Conservation (phyloP, 2,329 filamentous ascomycete genomes). For the Pseudocercospora musae region DNA sequence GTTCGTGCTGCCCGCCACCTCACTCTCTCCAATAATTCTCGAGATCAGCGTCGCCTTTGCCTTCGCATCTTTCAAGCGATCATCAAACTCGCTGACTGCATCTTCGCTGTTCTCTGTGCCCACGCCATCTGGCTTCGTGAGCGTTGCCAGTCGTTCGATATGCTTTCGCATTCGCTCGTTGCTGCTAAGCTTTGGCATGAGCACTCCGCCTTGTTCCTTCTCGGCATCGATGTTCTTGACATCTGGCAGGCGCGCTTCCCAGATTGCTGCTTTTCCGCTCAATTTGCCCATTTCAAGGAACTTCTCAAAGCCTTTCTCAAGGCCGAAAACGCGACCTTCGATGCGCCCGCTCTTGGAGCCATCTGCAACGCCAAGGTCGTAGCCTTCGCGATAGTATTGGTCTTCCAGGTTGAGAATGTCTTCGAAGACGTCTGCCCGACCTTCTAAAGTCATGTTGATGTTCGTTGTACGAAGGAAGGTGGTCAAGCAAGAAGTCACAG, state of each 20-base stretch:
- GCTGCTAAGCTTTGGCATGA: slow-evolving; percentile 12
- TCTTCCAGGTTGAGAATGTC: slow-evolving; percentile 59
- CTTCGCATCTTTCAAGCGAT: slow-evolving; percentile 76
- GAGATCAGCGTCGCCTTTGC: slow-evolving; percentile 85
- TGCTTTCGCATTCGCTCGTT: slow-evolving; percentile 74
- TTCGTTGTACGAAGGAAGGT: background rate
- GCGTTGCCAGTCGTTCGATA: slow-evolving; percentile 67
- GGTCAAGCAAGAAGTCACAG: background rate
- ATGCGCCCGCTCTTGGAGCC: slow-evolving; percentile 74
- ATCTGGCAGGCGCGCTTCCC: slow-evolving; percentile 64
- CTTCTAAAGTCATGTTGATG: slow-evolving; percentile 7
- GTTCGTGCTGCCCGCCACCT: slow-evolving; percentile 2
- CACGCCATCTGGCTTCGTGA: slow-evolving; percentile 75
- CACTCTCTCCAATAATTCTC: slow-evolving; percentile 57
- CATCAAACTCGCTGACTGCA: slow-evolving; percentile 85
- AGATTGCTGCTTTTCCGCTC: slow-evolving; percentile 76
- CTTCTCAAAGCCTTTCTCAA: slow-evolving; percentile 92
- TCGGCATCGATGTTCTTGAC: background rate
- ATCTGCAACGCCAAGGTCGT: slow-evolving; percentile 69
- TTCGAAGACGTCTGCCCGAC: slow-evolving; percentile 45
- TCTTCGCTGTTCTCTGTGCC: slow-evolving; percentile 83
- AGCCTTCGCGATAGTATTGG: slow-evolving; percentile 78
- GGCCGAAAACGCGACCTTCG: slow-evolving; percentile 85
- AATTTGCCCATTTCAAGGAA: slow-evolving; percentile 76
- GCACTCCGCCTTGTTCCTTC: background rate